These are phyloP conservation scores for Inosperma sp. DNA, from an alignment of 768 basidiomycete species.

Conservation along the genomic window DNA sequence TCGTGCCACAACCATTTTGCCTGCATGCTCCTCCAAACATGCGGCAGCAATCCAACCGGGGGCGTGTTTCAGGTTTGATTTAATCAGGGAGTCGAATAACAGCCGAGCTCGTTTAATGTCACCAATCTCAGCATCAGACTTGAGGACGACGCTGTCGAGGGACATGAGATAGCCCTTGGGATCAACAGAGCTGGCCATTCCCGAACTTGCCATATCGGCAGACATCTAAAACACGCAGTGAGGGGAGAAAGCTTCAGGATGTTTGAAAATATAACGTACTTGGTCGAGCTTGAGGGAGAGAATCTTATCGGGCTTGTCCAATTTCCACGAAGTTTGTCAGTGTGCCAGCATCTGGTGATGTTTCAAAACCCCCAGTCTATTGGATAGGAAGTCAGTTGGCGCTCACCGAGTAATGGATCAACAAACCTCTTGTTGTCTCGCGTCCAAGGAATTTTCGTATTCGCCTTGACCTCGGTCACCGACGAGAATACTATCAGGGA, in stretches of 20 bases:
- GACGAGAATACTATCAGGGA: conserved; percentile 90
- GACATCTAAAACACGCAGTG: conserved; percentile 61
- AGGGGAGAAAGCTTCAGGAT: not conserved
- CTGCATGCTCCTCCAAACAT: conserved; percentile 92
- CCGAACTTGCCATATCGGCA: conserved; percentile 60
- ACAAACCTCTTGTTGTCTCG: conserved; percentile 70
- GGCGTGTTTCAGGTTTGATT: conserved; percentile 95
- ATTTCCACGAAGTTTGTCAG: conserved; percentile 95
- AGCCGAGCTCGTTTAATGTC: conserved; percentile 97
- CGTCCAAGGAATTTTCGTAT: conserved; percentile 74
- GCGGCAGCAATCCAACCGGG: conserved; percentile 99
- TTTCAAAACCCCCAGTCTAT: conserved; percentile 69
- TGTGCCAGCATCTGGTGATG: conserved; percentile 72
- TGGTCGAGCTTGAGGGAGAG: conserved; percentile 92
- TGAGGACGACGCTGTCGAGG: conserved; percentile 81
- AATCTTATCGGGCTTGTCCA: conserved; percentile 94
- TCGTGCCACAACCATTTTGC: conserved; percentile 90
- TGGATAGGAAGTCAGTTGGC: conserved; percentile 3
- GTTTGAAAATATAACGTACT: conserved; percentile 43
- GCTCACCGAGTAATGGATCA: not conserved
- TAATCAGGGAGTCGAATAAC: conserved; percentile 93
- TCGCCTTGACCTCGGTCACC: conserved; percentile 74
- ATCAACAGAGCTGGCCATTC: conserved; percentile 83
- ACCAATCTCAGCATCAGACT: conserved; percentile 94
- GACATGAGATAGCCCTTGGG: conserved; percentile 98